Evolutionary conservation across 495 filamentous ascomycete genomes (phyloP), one percentile per base, ranked within the genome.

Genomic region (Penicillium soppii): DNA sequence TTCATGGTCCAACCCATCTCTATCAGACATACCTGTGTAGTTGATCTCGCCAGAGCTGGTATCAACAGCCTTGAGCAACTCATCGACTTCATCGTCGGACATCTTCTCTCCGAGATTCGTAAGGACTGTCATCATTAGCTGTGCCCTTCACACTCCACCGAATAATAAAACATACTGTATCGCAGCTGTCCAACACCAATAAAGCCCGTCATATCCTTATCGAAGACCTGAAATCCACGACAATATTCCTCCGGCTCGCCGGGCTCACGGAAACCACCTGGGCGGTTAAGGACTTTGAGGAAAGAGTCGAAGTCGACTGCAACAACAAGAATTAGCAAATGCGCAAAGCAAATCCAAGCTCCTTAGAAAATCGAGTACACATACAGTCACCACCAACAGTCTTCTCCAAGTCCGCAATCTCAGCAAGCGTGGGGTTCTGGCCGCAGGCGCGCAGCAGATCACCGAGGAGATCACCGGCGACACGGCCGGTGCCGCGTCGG

Each of bases 51-150:
- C 92, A 47, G 85, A 90, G 69, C 84, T 90, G 49, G 91, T 91
- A 64, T 98, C 92, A 54, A 97, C 91, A 2, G 90, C 90, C 83
- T 97, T 97, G 65, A 97, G 81, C 61, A 98, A 78, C 81, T 98
- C 94, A 64, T 98, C 92, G 33, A 97, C 94, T 74, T 98, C 94
- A 37, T 96, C 92, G 61, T 97, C 92, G 56, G 89, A 90, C 87
- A 98, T 95, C 78, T 97, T 97, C 84, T 98, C 94, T 55, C 94
- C 94, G 50, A 98, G 76, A 62, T 95, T 96, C 42, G 94, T 98
- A 51, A 98, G 75, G 65, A 98, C 91, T 86, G 5, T 0, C 10
- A 35, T 47, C 22, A 47, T 47, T 19, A 56, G 27, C 17, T 20
- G 17, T 39, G n/a, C 10, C 38, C 33, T 16, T 19, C 21, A 26